Base-by-base conservation (phyloP, 164 flowering plant species). In the Tetrastigma voinierianum region DNA sequence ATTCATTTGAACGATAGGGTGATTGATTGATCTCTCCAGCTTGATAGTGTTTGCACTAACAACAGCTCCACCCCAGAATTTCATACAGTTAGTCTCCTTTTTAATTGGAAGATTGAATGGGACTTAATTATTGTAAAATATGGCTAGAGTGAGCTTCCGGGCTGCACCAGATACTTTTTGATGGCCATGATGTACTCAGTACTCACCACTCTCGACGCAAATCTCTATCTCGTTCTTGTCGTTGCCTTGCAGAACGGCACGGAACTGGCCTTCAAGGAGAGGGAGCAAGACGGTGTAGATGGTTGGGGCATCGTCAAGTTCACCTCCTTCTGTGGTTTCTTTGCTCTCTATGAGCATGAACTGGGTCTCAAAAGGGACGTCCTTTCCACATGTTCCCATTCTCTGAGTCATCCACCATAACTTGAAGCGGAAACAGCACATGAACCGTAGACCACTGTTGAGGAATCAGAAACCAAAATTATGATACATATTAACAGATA, bases 351-450 rank as follows among this genome's bases (percentile, higher is more conserved):
- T 72, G 5, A 95, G 87, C 96, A 95, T 78, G 81, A 90, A 95
- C 62, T 95, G 99, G 24, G 99, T 95, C 80, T 95, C 99, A 59
- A 90, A 49, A 8, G 99, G 99, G 65, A 95, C 73, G 21, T 95
- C 98, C 51, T 79, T 82, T 44, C 97, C 99, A 68, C 85, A 85
- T 3, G 62, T 87, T 9, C 99, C 99, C 97, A 92, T 95, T 74
- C 96, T 89, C 61, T 95, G 97, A 16, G 97, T 92, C 99, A 95
- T 95, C 99, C 99, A 95, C 99, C 97, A 95, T 55, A 95, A 74
- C 73, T 95, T 95, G 81, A 95, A 95, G 1, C 99, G 94, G 79
- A 95, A 95, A 49, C 83, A 84, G 65, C 97, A 89, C 88, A 90
- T 77, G 78, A 95, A 92, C 8, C 97, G 82, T 10, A 82, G 79